Evolutionary conservation across 2,329 filamentous ascomycete genomes (phyloP).

Genomic region (Fusarium sp.): DNA sequence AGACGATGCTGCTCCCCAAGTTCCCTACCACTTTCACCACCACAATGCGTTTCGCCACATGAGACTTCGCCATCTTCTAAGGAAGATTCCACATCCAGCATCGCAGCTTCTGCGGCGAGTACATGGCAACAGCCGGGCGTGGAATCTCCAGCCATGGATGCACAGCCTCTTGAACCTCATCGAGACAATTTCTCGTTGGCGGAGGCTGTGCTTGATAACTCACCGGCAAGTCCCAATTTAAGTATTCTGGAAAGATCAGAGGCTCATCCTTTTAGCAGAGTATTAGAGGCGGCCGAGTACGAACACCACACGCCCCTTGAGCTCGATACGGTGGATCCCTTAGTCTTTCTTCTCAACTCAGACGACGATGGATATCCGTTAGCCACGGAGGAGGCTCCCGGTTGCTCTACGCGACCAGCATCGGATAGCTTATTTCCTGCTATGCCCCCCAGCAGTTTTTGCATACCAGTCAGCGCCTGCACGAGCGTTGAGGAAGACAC

Average conservation of each 20-base stretch:
- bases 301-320: neutral
- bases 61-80: neutral
- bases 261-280: neutral
- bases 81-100: neutral
- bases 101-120: fast-evolving
- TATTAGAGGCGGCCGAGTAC: neutral
- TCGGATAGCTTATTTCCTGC: neutral
- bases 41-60: neutral
- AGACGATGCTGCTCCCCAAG: neutral
- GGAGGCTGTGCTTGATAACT: neutral
- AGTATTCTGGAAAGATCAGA: neutral
- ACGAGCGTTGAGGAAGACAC: neutral
- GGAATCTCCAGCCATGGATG: neutral
- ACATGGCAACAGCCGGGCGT: neutral
- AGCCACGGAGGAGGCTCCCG: neutral
- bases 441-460: neutral
- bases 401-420: neutral
- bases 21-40: neutral
- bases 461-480: neutral
- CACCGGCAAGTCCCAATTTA: neutral
- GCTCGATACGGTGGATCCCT: neutral
- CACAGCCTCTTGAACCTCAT: neutral
- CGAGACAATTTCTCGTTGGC: neutral
- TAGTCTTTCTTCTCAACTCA: neutral
- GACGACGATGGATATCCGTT: neutral